These are phyloP conservation scores for Colletotrichum nymphaeae DNA, from an alignment of 2,329 filamentous ascomycete species.

Conservation along the genomic window DNA sequence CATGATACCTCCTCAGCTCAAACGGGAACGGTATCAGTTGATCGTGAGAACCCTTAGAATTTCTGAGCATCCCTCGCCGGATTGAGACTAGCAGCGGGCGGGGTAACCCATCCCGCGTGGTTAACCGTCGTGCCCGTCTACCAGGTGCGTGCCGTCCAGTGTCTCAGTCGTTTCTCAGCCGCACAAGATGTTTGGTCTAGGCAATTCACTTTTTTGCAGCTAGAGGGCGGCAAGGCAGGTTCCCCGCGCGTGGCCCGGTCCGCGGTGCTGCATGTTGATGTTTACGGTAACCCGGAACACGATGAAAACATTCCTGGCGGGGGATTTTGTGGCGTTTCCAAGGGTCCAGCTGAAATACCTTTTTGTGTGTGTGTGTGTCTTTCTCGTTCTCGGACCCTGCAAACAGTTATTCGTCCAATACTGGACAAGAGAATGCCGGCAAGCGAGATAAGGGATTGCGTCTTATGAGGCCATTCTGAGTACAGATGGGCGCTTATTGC, in stretches of 20 bases:
- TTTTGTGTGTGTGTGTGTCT: rapidly evolving
- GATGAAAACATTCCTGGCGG: background rate
- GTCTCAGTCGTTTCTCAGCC: background rate
- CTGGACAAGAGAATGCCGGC: background rate
- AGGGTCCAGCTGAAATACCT: background rate
- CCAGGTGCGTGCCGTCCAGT: background rate
- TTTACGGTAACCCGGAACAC: background rate
- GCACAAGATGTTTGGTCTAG: background rate
- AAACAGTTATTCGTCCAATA: background rate
- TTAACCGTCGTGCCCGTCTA: background rate
- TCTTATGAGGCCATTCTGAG: background rate
- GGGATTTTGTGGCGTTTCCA: background rate
- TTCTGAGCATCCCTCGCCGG: background rate
- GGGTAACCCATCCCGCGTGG: background rate
- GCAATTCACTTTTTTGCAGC: background rate
- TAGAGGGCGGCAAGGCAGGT: background rate
- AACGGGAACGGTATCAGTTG: background rate
- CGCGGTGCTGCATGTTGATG: background rate
- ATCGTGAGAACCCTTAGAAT: background rate
- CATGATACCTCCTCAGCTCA: background rate
- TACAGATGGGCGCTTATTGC: background rate
- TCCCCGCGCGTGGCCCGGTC: background rate
- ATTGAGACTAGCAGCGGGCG: background rate
- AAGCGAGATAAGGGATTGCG: background rate
- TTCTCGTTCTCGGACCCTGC: background rate